phyloP scores from a whole-genome alignment of 768 basidiomycete species.

The Hypholoma fasciculare region DNA sequence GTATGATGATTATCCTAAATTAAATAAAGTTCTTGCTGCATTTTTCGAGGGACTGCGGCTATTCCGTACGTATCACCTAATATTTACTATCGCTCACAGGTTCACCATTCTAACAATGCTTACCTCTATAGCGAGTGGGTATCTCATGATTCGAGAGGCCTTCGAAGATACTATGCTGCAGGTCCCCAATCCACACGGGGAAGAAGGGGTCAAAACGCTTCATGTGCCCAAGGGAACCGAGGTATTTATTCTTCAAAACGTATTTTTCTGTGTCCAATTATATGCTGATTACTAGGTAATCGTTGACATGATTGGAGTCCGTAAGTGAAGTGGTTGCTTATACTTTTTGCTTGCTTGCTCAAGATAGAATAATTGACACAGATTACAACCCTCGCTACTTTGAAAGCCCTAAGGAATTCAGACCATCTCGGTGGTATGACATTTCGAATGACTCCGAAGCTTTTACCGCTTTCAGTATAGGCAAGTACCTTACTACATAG shows the following conservation, averaged over 20 bases:
- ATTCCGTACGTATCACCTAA: constrained; percentile 37
- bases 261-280: background rate
- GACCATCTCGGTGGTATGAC: constrained; percentile 52
- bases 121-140: constrained; percentile 29
- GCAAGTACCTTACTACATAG: constrained; percentile 15
- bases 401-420: constrained; percentile 44
- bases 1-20: constrained; percentile 39
- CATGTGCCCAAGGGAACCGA: constrained; percentile 36
- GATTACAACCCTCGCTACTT: constrained; percentile 54
- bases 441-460: constrained; percentile 40
- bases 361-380: constrained; percentile 15
- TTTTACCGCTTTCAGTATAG: constrained; percentile 49
- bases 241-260: constrained; percentile 4
- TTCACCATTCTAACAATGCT: no score
- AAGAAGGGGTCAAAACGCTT: constrained; percentile 33
- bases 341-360: background rate
- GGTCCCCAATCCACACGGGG: constrained; percentile 34
- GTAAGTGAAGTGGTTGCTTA: constrained; percentile 29
- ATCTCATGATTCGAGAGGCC: constrained; percentile 39
- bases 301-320: constrained; percentile 41
- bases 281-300: background rate
- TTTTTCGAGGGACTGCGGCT: constrained; percentile 46
- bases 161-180: constrained; percentile 37
- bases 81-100: background rate
- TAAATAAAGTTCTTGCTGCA: constrained; percentile 42